Conservation (phyloP, 1,139 yeast species). For the Candida tetrigidarum region DNA sequence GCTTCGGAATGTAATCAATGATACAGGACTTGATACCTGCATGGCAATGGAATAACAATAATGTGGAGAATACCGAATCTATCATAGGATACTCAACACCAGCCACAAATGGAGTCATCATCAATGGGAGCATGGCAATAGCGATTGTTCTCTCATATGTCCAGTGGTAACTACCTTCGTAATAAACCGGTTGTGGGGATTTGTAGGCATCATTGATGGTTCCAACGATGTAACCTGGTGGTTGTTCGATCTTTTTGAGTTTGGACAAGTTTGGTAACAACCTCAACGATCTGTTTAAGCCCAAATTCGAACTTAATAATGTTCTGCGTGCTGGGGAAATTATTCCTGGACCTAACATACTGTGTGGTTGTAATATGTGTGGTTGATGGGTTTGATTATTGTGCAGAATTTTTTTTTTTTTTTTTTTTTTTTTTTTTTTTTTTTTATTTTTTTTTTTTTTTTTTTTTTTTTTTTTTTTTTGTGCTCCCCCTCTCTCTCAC, state of each 20-base stretch:
- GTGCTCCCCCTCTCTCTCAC: too few relatives aligned
- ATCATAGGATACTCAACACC: slow-evolving; percentile 67
- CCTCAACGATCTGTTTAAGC: slow-evolving; percentile 25
- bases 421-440: not conserved
- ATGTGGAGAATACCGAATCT: slow-evolving; percentile 69
- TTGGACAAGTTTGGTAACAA: slow-evolving; percentile 52
- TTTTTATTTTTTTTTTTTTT: too few relatives aligned
- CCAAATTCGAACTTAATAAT: slow-evolving; percentile 7
- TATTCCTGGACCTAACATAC: slow-evolving; percentile 1
- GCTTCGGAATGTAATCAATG: slow-evolving; percentile 82
- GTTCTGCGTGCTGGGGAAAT: slow-evolving; percentile 3
- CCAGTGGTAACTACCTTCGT: slow-evolving; percentile 92
- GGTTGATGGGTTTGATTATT: not conserved
- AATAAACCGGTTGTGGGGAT: slow-evolving; percentile 59
- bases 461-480: too few relatives aligned
- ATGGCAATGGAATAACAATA: slow-evolving; percentile 74
- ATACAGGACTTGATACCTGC: slow-evolving; percentile 87
- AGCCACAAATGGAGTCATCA: slow-evolving; percentile 70
- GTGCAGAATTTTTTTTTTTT: slow-evolving; percentile 4
- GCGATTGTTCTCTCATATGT: slow-evolving; percentile 74
- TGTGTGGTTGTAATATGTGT: not conserved
- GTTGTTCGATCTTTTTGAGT: slow-evolving; percentile 63
- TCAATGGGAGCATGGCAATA: slow-evolving; percentile 73
- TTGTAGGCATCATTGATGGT: slow-evolving; percentile 81
- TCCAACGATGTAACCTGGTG: slow-evolving; percentile 72